A percentile compares a stretch with the other conserved stretches of the same genome.
Conservation (phyloP, 371 early-diverging fungal genomes). For the Mortierella sp. region DNA sequence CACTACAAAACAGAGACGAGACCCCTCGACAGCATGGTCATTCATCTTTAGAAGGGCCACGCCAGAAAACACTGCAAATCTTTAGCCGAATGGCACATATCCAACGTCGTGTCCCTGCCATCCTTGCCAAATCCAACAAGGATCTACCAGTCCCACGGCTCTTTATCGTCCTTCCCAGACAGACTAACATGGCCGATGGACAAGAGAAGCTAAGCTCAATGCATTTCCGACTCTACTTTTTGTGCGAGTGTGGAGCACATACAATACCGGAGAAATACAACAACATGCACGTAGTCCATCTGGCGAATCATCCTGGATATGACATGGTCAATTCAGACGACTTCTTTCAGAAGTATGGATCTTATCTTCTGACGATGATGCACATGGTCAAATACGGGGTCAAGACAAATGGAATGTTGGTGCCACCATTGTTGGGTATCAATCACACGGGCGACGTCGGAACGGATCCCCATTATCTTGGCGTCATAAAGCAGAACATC, state of each 20-base stretch:
- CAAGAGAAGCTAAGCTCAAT: background rate
- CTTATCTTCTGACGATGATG: constrained; percentile 2
- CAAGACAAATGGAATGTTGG: background rate
- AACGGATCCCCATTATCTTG: too few relatives aligned
- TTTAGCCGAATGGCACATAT: constrained; percentile 6
- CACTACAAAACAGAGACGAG: too few relatives aligned
- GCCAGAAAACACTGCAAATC: background rate
- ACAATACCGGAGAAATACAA: background rate
- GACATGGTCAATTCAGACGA: background rate
- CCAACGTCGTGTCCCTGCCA: constrained; percentile 6
- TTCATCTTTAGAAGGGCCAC: too few relatives aligned
- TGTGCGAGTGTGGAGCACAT: constrained; percentile 5
- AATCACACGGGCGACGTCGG: background rate
- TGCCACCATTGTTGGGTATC: constrained; percentile 1
- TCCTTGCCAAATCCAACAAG: constrained; percentile 16
- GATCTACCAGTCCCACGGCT: constrained; percentile 26
- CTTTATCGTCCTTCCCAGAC: constrained; percentile 26
- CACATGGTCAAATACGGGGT: constrained; percentile 2
- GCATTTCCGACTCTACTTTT: background rate
- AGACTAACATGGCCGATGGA: background rate
- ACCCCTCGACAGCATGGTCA: too few relatives aligned
- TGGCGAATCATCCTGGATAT: constrained; percentile 12
- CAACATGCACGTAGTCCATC: background rate
- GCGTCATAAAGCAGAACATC: background rate
- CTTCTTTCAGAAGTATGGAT: constrained; percentile 9